Conservation (phyloP, 768 basidiomycete species). For the Ramaria sp. region DNA sequence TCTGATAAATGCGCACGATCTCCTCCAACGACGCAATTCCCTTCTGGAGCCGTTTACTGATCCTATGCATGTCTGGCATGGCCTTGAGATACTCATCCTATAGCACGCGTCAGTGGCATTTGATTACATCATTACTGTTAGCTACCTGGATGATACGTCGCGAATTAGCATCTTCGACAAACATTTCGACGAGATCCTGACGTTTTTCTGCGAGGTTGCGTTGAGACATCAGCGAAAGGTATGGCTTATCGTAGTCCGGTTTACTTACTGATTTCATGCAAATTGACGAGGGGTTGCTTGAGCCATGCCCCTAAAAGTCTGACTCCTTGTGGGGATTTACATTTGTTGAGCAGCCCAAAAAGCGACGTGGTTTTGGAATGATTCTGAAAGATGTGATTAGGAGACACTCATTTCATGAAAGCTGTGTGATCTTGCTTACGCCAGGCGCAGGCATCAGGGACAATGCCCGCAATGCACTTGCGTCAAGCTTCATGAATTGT, state of each 20-base stretch:
- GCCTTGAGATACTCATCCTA: constrained; percentile 81
- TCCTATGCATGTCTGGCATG: constrained; percentile 90
- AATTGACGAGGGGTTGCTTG: constrained; percentile 89
- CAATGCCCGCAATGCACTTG: constrained; percentile 84
- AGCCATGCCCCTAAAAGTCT: constrained; percentile 84
- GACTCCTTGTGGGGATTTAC: constrained; percentile 92
- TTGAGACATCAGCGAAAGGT: not conserved
- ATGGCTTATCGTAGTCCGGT: not conserved
- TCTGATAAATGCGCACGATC: constrained; percentile 91
- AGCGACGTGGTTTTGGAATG: constrained; percentile 69
- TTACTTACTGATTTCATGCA: constrained; percentile 81
- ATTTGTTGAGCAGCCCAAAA: constrained; percentile 84
- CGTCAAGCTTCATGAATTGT: constrained; percentile 93
- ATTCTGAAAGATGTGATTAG: constrained; percentile 13
- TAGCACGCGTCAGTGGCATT: not conserved
- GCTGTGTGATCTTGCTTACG: constrained; percentile 20
- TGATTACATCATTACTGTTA: not conserved
- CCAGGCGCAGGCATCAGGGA: constrained; percentile 70
- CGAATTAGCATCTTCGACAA: constrained; percentile 67
- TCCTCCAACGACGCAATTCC: constrained; percentile 81
- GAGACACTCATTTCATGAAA: not conserved
- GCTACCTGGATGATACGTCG: constrained; percentile 65
- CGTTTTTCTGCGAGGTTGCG: constrained; percentile 48
- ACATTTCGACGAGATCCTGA: constrained; percentile 79
- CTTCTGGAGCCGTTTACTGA: constrained; percentile 87